Conservation (phyloP, 257 asterid genomes). For the Solanum lycopersicoides region DNA sequence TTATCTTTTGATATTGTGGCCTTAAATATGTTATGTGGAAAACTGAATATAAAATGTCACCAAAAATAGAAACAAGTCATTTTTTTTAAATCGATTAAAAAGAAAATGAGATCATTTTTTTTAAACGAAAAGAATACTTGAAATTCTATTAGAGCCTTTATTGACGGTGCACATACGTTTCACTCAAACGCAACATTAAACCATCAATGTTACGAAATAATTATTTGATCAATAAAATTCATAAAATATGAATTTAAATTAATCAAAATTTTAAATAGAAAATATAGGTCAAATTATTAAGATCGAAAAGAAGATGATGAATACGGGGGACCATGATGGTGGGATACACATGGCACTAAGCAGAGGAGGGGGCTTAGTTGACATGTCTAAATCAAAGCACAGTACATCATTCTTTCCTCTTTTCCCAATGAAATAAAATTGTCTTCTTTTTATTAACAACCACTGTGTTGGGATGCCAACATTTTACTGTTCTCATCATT, state of each 20-base stretch:
- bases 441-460: not conserved
- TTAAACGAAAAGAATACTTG: too few species aligned
- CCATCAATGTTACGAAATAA: not conserved
- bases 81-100: too few species aligned
- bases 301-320: not conserved
- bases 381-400: not conserved
- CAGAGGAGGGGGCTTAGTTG: not conserved
- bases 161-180: not conserved
- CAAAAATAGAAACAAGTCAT: too few species aligned
- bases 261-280: rapidly evolving
- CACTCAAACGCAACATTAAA: not conserved
- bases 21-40: too few species aligned
- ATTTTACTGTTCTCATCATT: not conserved
- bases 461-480: not conserved
- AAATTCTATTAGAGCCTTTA: not conserved
- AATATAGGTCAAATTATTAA: not conserved
- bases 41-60: too few species aligned
- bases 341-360: slow-evolving; percentile 13
- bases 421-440: not conserved
- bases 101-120: too few species aligned
- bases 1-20: too few species aligned
- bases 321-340: slow-evolving; percentile 25
- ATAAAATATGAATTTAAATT: not conserved
- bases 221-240: rapidly evolving
- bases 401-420: not conserved